phyloP scores from a whole-genome alignment of 306 rosid species.

The Cotoneaster glaucophyllus region DNA sequence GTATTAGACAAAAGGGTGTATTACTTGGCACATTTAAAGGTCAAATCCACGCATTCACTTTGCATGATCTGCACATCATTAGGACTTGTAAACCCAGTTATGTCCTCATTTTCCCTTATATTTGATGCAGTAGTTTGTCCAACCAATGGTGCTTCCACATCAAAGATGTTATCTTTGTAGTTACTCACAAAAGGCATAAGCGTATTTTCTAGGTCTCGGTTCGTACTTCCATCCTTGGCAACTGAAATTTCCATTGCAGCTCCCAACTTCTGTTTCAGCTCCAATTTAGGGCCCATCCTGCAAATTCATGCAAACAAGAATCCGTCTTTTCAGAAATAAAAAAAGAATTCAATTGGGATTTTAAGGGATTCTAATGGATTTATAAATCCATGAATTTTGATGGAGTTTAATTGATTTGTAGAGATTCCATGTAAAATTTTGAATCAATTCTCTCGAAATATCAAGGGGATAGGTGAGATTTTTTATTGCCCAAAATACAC shows the following conservation, averaged over 20 bases:
- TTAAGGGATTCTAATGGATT: not conserved
- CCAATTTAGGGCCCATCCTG: slow-evolving; percentile 48
- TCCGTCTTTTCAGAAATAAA: slow-evolving; percentile 2
- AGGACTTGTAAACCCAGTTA: slow-evolving; percentile 23
- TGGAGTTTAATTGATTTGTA: no score
- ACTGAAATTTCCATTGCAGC: slow-evolving; percentile 25
- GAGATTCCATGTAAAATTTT: no score
- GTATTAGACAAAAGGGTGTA: no score
- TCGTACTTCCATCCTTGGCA: slow-evolving; percentile 18
- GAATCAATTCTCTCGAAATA: no score
- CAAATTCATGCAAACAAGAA: slow-evolving; percentile 10
- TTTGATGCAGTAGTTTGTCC: slow-evolving; percentile 12
- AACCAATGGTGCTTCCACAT: slow-evolving; percentile 13
- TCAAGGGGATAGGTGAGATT: no score
- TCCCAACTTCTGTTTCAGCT: slow-evolving; percentile 27
- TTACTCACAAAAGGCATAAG: slow-evolving; percentile 25
- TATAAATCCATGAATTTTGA: no score
- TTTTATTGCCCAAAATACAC: no score
- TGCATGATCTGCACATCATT: slow-evolving; percentile 22
- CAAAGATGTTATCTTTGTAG: slow-evolving; percentile 18
- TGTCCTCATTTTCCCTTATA: slow-evolving; percentile 38
- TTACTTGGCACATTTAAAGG: not conserved
- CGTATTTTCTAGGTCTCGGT: slow-evolving; percentile 9
- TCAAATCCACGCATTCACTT: slow-evolving; percentile 29
- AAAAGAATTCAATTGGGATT: not conserved